Base-by-base conservation (phyloP, 192 early-diverging fungal species). In the Coemansia biformis region DNA sequence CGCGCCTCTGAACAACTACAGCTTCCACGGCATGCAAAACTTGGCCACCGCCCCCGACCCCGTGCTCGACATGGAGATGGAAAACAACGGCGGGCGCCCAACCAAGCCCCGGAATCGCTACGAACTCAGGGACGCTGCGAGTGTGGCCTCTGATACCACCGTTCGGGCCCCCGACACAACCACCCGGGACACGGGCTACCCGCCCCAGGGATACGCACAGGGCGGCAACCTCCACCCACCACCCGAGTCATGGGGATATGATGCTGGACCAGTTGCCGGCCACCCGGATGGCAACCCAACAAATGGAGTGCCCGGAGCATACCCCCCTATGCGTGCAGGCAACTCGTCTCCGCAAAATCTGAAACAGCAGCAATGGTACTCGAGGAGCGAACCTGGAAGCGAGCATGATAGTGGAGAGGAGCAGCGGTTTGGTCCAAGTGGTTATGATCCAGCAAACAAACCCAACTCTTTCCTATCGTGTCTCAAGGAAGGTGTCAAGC, bases 11-110 rank as follows among this genome's bases (percentile, higher is more conserved):
- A 42, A 51, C 24, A 71, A 58, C 48, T 71, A 71, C 18, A 64
- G 56, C 46, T 64, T 43, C 37, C 57, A 60, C 19, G 68, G 68
- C 10, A 64, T 71, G 68, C 37, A 59, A 9, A 50, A 71, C 36
- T 38, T 71, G 21, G 46, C 51, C 38, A 54, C 23, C 15, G 58
- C 48, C 15, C 18, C 7, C 17, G 66, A 57, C 5, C 26, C 33
- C 10, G 35, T 60, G 17, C 32, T 42, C 34, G 42, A 51, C 12
- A 2, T 26, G 24, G 24, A 26, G 24, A 6, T n/a, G n/a, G n/a
- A n/a, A n/a, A n/a, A n/a, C n/a, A n/a, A n/a, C n/a, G n/a, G n/a
- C n/a, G n/a, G n/a, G n/a, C n/a, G n/a, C n/a, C n/a, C 38, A 8
- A 17, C 43, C n/a, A 30, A 12, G 30, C 53, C n/a, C 13, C 47